Base-by-base conservation (phyloP, 139 green algal genomes). In the Pseudopediastrum boryanum region DNA sequence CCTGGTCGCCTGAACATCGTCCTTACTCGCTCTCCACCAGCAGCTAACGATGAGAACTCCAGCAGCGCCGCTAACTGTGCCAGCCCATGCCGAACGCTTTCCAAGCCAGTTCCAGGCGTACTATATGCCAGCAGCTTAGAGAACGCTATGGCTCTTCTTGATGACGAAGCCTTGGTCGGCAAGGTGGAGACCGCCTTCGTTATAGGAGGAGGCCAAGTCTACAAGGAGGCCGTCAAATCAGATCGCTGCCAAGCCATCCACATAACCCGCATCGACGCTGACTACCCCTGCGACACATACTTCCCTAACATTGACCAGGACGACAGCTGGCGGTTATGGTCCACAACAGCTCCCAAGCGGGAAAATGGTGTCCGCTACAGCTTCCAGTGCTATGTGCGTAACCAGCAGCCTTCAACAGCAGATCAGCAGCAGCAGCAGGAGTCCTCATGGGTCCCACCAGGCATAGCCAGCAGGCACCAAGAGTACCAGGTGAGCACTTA, bases 1-100 rank as follows among this genome's bases (percentile, higher is more conserved):
- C 75, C 87, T 2, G 94, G 94, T 4, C 88, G 97, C 27, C 64
- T 99, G 4, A 99, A 99, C 87, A 89, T 99, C 39, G 92, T 99
- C 9, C 90, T 99, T 9, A 94, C 89, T 31, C 83, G 93, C 38
- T 75, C 56, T 8, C 75, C 68, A 25, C 74, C 74, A 50, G 4
- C 59, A 61, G 56, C 72, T 8, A 62, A 83, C 29, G 54, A 80
- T 13, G 78, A 87, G 50, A 65, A 68, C 23, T 54, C 54, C 10
- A 43, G 70, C 39, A 64, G 19, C 64, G 56, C 71, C 56, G 64
- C 71, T 75, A 86, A 79, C 64, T 39, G n/a, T n/a, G n/a, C n/a
- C n/a, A 52, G 71, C 21, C 25, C 23, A 10, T 27, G 36, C 12
- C 43, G 21, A 4, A 4, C 8, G 12, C 69, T 44, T 38, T 21